These are phyloP conservation scores for Nicotiana otophora DNA, from an alignment of 257 asterid species.

Conservation along the genomic window DNA sequence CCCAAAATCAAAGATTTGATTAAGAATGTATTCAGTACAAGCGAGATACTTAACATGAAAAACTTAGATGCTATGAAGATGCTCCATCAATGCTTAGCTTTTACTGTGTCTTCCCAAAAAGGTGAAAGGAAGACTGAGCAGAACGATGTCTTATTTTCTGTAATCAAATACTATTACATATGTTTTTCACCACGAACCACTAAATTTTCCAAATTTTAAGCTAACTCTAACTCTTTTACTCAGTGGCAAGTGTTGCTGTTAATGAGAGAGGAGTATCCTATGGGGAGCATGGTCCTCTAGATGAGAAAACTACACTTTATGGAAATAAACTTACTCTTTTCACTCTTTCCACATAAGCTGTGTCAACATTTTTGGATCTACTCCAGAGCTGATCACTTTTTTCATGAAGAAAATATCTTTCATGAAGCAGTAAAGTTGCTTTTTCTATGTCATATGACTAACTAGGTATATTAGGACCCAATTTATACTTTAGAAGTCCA, in stretches of 20 bases:
- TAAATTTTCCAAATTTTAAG: neutral
- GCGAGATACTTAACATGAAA: neutral
- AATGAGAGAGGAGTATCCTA: neutral
- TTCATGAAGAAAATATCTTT: neutral
- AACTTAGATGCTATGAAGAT: neutral
- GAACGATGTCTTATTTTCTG: neutral
- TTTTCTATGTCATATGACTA: neutral
- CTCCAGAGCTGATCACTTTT: neutral
- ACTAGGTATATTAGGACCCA: neutral
- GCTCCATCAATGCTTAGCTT: neutral
- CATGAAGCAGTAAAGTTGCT: neutral
- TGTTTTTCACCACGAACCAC: neutral
- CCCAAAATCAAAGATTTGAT: neutral
- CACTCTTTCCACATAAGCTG: neutral
- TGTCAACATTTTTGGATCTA: neutral
- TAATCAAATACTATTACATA: neutral
- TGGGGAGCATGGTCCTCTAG: slow-evolving; percentile 5
- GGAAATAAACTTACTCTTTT: neutral
- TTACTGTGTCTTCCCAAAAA: neutral
- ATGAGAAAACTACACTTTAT: neutral
- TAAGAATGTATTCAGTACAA: neutral
- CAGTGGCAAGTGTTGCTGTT: neutral
- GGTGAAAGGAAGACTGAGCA: neutral
- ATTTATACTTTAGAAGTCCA: neutral
- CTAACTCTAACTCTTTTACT: neutral